These are phyloP conservation scores for Penicillium macrosclerotiorum DNA, from an alignment of 495 filamentous ascomycete species.

Conservation along the genomic window DNA sequence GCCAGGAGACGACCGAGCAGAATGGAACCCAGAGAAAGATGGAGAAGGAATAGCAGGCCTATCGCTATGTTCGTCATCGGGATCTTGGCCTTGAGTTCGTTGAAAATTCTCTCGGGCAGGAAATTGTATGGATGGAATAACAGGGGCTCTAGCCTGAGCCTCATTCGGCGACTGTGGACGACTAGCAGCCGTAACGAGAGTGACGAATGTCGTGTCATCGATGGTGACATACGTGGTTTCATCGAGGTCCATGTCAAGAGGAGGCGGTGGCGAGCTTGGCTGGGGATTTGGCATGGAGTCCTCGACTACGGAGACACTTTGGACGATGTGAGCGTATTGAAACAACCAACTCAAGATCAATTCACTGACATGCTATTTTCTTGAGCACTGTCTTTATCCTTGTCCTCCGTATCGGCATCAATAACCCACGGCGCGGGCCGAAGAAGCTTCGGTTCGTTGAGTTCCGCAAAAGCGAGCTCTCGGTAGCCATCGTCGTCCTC, in stretches of 20 bases:
- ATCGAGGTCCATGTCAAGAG: conserved; percentile 24
- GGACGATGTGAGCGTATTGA: conserved; percentile 31
- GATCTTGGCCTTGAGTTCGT: conserved; percentile 7
- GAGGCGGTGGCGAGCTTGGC: neutral
- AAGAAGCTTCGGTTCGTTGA: conserved; percentile 63
- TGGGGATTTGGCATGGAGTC: conserved; percentile 24
- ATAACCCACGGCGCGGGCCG: conserved; percentile 25
- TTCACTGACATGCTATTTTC: conserved; percentile 45
- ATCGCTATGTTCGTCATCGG: conserved; percentile 13
- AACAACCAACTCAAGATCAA: conserved; percentile 28
- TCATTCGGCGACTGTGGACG: conserved; percentile 5
- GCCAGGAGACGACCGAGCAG: conserved; percentile 23
- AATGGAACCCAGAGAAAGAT: conserved; percentile 25
- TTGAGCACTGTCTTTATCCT: conserved; percentile 16
- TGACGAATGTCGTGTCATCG: conserved; percentile 24
- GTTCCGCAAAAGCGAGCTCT: conserved; percentile 51
- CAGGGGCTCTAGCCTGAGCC: conserved; percentile 12
- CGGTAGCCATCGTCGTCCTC: conserved; percentile 55
- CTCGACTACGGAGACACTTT: conserved; percentile 34
- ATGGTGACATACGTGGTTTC: conserved; percentile 23
- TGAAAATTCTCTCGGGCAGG: conserved; percentile 3
- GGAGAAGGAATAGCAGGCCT: conserved; percentile 21
- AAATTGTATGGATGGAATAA: conserved; percentile 9
- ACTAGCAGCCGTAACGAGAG: conserved; percentile 15
- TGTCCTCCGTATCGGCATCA: conserved; percentile 7